Evolutionary conservation across 1,284 basidiomycete genomes (phyloP), one percentile per base, ranked within the genome.

Genomic region (Cutaneotrichosporon dermatis): DNA sequence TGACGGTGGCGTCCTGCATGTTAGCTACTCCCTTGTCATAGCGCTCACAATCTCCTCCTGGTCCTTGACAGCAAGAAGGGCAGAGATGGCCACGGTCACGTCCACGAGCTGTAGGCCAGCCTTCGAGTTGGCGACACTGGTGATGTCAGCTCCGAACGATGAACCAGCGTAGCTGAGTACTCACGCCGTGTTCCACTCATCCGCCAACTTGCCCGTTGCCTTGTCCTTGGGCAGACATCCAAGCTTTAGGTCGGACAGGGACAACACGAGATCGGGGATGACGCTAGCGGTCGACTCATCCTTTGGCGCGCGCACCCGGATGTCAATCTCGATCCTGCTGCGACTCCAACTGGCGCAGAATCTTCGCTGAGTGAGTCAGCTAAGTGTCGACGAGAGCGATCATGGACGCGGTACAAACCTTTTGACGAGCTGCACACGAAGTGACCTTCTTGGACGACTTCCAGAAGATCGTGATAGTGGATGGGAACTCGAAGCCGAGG

Each of bases 401-500:
- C 3, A 25, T 3, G 25, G 25, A 25, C 25, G 25, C 3, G 3
- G 25, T 25, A 69, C 78, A 57, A 39, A 92, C 92, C 90, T 84
- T 98, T 97, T 37, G 88, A 89, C 4, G 88, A 84, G 16, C 92
- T 95, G 66, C 90, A 93, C 43, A 97, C 80, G 58, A 97, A 88
- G 82, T 83, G 36, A 97, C 79, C 69, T 85, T 88, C 34, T 68
- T 64, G n/a, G 68, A 65, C n/a, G 68, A 61, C 57, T 69, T 68
- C 66, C 88, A 83, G 67, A 98, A 88, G 40, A 95, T 79, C 59
- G 94, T 84, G 46, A 98, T 81, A 0, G 94, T 97, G 0, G 92
- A 92, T 0, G 94, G 94, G 72, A 98, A 98, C 76, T 98, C 95
- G 76, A 93, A 98, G 33, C 93, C 95, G 39, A 98, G 83, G 8